Base-by-base conservation (phyloP, 2,329 filamentous ascomycete genomes). In the Fusarium sacchari region DNA sequence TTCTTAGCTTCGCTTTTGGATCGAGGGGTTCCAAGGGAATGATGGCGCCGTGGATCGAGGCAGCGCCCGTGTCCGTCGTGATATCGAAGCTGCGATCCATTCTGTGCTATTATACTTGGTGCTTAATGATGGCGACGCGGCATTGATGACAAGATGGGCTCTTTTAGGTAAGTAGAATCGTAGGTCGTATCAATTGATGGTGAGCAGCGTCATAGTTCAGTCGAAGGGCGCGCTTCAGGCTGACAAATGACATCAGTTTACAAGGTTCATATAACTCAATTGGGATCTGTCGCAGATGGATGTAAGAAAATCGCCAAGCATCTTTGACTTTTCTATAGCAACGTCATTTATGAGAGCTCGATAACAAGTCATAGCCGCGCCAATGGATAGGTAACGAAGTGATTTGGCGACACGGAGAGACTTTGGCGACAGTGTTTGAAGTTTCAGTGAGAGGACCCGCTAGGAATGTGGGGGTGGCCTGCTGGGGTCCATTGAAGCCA, bases 61-160 rank as follows among this genome's bases (percentile, higher is more conserved):
- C 63, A 22, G 22, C 34, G 20, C 40, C 34, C 1, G 28, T 22
- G 5, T 44, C 50, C 4, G 24, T 47, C 0, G 50, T 34, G 13
- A 69, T 58, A 3, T 69, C 34, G n/a, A 69, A 64, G 26, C 39
- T 69, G 4, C 40, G 50, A 7, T 64, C 44, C 67, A 69, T 69
- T 14, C 9, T 32, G 5, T 1, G 6, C 5, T 36, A 17, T 7
- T 5, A 2, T 1, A 10, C 10, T 26, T 3, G 3, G 17, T 7
- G 0, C 11, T 15, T 3, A 6, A 24, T 14, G 6, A 10, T 7
- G 1, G 4, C 1, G 0, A 26, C 2, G 20, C 24, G 15, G 30
- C 1, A 9, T 37, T 15, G 32, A 17, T 1, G 42, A 52, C 15
- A 1, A 52, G 12, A 50, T 37, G 26, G 26, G 13, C 24, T n/a